Conservation (phyloP, 257 asterid genomes). For the Solanum sejunctum region DNA sequence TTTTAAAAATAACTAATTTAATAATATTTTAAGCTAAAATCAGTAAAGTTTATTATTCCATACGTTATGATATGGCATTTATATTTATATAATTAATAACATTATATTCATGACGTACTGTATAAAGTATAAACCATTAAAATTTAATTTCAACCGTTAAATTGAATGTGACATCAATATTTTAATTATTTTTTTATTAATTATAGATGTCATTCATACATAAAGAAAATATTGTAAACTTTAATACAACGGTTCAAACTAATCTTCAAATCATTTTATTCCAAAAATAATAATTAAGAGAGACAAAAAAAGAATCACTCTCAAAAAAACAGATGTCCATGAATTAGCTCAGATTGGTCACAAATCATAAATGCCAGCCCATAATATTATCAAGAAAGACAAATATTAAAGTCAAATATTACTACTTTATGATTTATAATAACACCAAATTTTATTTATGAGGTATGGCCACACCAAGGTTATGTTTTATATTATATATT, state of each 20-base stretch:
- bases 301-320: background rate
- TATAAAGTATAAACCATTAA: background rate
- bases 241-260: background rate
- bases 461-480: background rate
- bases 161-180: background rate
- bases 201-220: background rate
- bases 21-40: too few relatives aligned
- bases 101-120: background rate
- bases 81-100: background rate
- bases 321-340: background rate
- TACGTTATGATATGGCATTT: background rate
- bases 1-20: too few relatives aligned
- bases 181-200: background rate
- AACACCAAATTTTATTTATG: background rate
- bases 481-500: background rate
- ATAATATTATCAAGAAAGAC: background rate
- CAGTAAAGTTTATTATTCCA: background rate
- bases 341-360: background rate
- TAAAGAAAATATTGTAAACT: background rate
- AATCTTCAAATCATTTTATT: background rate
- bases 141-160: background rate
- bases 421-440: background rate
- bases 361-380: background rate
- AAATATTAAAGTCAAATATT: background rate
- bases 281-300: background rate